Base-by-base conservation (phyloP, 164 flowering plant genomes). In the Vitis labrusca region DNA sequence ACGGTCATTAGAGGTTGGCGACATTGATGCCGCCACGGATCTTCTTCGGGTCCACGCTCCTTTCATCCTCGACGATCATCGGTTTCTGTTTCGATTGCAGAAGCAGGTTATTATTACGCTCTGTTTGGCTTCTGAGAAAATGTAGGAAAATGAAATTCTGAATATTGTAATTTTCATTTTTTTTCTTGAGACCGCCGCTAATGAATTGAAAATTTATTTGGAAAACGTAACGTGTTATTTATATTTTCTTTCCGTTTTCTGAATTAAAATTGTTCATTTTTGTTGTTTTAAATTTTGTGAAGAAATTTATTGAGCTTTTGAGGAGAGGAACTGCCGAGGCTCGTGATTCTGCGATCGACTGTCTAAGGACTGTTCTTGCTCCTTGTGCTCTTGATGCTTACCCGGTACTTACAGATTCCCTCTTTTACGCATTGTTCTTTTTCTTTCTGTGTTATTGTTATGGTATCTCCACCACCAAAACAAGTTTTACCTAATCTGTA, bases 341-440 rank as follows among this genome's bases (percentile, higher is more conserved):
- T 77, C 94, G 94, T 9, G 85, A 84, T 67, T 78, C 86, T 52
- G 99, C 99, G 10, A 89, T 95, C 63, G 53, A 82, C 49, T 95
- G 93, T 71, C 61, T 86, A 75, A 83, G 97, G 71, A 88, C 80
- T 0, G 79, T 86, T 51, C 89, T 95, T 13, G 98, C 99, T 68
- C 98, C 99, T 37, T 91, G 97, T 74, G 99, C 99, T 37, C 91
- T 93, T 12, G 93, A 89, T 76, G 98, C 99, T 4, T 96, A 96
- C 68, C 99, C 99, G 81, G 99, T 95, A 88, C 2, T 65, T 29
- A 3, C 53, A 12, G n/a, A 53, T 58, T 68, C 9, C 1, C 3
- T 29, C 61, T 15, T 14, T 1, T 10, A 4, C 13, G 37, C 5
- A 19, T 59, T 23, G 27, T 23, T 23, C 27, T 23, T 23, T 23